Evolutionary conservation across 1,139 yeast species (phyloP), one percentile per base, ranked within the genome.

Genomic region (Candida sp.): DNA sequence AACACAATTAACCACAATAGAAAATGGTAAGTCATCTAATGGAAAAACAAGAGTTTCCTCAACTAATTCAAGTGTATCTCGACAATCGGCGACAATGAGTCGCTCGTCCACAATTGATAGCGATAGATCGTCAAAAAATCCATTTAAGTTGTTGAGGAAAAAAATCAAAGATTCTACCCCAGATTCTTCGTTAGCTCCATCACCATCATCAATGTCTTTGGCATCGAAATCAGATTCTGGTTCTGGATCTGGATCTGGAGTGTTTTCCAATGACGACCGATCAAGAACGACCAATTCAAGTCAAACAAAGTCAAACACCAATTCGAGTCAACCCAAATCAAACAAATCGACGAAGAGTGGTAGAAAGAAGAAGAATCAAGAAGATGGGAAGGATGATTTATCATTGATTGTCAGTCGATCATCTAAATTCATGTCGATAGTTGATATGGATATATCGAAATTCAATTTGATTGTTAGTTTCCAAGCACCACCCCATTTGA

Each of bases 401-500:
- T 51, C 58, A 0, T 45, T 57, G 21, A 55, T 60, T 15, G 50
- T 58, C 12, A 49, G 58, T 2, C 70, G 96, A 40, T 87, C 95
- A 0, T 75, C 86, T 29, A 76, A 76, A 44, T 85, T 82, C 57
- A 74, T 85, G 49, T 80, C 86, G 35, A 78, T 88, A 37, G 79
- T 82, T 22, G 74, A 77, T 42, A 72, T 88, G 44, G 73, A 74
- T 36, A 73, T 90, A 35, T 67, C 75, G 4, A 70, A 76, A 33
- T 72, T 83, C 37, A 65, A 70, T 22, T 62, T 90, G 38, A 69
- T 82, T 36, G 74, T 89, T 21, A 86, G 95, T 47, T 88, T 87
- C 68, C 82, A 83, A 56, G 96, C 96, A 3, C 77, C 84, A 1
- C 86, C 87, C 37, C 75, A 77, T 43, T 66, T 83, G 43, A 79